Conservation (phyloP, 2,329 filamentous ascomycete species). For the Talaromyces sp. region DNA sequence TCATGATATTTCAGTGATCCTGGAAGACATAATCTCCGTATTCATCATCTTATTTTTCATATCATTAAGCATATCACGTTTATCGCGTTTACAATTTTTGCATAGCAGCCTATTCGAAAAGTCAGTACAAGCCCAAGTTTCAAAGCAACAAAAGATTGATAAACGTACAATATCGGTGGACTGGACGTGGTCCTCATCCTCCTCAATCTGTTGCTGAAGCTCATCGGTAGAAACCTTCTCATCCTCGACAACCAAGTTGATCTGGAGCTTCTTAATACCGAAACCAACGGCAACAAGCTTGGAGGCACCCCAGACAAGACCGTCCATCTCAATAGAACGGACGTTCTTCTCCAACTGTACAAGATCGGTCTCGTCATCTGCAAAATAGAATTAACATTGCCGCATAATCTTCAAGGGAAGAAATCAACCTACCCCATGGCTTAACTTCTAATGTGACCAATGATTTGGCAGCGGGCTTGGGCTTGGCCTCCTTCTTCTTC, state of each 20-base stretch:
- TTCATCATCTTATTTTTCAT: conserved; percentile 23
- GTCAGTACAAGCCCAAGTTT: conserved; percentile 20
- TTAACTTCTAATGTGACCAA: conserved; percentile 95
- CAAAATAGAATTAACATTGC: background rate
- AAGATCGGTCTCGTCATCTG: conserved; percentile 93
- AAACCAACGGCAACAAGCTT: conserved; percentile 88
- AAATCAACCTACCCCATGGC: conserved; percentile 80
- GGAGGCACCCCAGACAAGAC: conserved; percentile 92
- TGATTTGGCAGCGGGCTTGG: conserved; percentile 91
- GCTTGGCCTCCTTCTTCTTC: conserved; percentile 86
- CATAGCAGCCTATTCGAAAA: conserved; percentile 62
- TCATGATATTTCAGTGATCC: conserved; percentile 36
- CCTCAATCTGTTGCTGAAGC: conserved; percentile 80
- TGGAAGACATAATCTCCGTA: conserved; percentile 36
- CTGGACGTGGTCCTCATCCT: conserved; percentile 93
- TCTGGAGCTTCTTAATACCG: conserved; percentile 99
- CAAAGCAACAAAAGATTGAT: background rate
- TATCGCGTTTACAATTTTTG: conserved; percentile 71
- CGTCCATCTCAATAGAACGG: conserved; percentile 81
- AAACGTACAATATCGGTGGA: conserved; percentile 73
- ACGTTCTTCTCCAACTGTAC: conserved; percentile 74
- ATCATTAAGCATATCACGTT: conserved; percentile 32
- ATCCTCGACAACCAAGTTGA: conserved; percentile 96
- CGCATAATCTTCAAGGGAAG: conserved; percentile 5
- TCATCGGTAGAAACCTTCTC: conserved; percentile 89